A percentile compares a stretch with the other conserved stretches of the same genome.
Evolutionary conservation across 768 basidiomycete species (phyloP).

Genomic region (Russula foetens): DNA sequence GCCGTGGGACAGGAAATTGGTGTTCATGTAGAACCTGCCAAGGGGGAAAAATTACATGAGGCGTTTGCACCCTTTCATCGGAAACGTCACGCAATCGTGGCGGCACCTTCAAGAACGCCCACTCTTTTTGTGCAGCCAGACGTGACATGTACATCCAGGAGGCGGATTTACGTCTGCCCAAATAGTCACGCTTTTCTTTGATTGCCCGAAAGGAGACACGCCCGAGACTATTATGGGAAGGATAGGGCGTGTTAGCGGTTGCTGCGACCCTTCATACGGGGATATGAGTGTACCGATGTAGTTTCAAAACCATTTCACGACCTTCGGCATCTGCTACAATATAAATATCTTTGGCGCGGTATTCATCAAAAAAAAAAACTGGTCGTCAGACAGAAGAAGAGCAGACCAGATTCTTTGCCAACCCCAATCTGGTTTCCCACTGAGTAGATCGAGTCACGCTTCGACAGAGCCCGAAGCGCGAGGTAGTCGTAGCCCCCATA

Average conservation of each 20-base stretch:
- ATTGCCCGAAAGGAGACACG: constrained; percentile 97
- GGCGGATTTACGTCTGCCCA: constrained; percentile 91
- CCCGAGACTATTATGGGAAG: constrained; percentile 54
- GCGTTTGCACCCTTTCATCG: background rate
- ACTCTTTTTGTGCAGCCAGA: constrained; percentile 94
- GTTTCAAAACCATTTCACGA: constrained; percentile 81
- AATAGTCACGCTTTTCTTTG: constrained; percentile 93
- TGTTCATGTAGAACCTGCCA: constrained; percentile 82
- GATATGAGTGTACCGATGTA: constrained; percentile 63
- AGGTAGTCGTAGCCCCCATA: constrained; percentile 99
- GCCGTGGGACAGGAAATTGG: constrained; percentile 86
- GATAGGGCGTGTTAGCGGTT: background rate
- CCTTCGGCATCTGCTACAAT: constrained; percentile 82
- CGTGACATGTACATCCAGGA: constrained; percentile 99
- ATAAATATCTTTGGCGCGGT: constrained; percentile 64
- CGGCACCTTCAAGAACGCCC: constrained; percentile 96
- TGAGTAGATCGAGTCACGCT: constrained; percentile 78
- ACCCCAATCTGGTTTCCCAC: constrained; percentile 98
- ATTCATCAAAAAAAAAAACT: background rate
- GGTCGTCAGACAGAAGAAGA: background rate
- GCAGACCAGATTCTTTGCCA: constrained; percentile 90
- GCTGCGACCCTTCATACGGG: background rate
- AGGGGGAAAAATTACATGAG: background rate
- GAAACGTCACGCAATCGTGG: background rate
- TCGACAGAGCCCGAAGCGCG: constrained; percentile 87